A percentile compares a stretch with the other conserved stretches of the same genome.
These are phyloP conservation scores for Hanseniaspora vineae DNA, from an alignment of 805 yeast species.

Conservation along the genomic window DNA sequence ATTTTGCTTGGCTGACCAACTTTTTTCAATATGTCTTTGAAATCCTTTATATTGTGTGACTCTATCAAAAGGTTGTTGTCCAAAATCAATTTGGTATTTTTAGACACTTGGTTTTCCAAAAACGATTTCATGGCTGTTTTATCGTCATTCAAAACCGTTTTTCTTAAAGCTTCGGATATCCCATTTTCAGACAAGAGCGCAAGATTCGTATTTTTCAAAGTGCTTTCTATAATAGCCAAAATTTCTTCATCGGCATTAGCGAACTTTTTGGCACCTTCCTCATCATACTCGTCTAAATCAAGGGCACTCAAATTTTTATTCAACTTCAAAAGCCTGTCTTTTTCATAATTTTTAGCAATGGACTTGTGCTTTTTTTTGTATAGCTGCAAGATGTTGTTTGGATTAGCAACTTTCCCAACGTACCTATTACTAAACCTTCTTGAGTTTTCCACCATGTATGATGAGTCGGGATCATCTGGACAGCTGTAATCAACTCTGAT, in stretches of 20 bases:
- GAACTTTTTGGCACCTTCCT: slow-evolving; percentile 7
- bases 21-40: slow-evolving; percentile 31
- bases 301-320: slow-evolving; percentile 4
- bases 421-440: slow-evolving; percentile 80
- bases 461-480: slow-evolving; percentile 22
- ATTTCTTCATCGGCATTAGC: slow-evolving; percentile 36
- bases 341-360: background rate
- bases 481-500: slow-evolving; percentile 81
- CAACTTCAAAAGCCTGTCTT: background rate
- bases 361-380: slow-evolving; percentile 32
- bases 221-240: slow-evolving; percentile 49
- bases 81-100: slow-evolving; percentile 37
- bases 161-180: slow-evolving; percentile 56
- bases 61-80: slow-evolving; percentile 28
- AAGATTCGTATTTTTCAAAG: slow-evolving; percentile 49
- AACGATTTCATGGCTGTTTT: slow-evolving; percentile 54
- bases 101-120: slow-evolving; percentile 41
- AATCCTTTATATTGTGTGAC: slow-evolving; percentile 28
- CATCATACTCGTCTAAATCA: slow-evolving; percentile 6
- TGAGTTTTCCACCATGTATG: slow-evolving; percentile 84
- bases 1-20: slow-evolving; percentile 18
- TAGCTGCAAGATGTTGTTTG: slow-evolving; percentile 71
- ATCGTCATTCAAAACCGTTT: slow-evolving; percentile 74
- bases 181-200: slow-evolving; percentile 65
- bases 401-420: slow-evolving; percentile 83